These are phyloP conservation scores for Fusarium sambucinum DNA, from an alignment of 2,329 filamentous ascomycete genomes.

Conservation along the genomic window DNA sequence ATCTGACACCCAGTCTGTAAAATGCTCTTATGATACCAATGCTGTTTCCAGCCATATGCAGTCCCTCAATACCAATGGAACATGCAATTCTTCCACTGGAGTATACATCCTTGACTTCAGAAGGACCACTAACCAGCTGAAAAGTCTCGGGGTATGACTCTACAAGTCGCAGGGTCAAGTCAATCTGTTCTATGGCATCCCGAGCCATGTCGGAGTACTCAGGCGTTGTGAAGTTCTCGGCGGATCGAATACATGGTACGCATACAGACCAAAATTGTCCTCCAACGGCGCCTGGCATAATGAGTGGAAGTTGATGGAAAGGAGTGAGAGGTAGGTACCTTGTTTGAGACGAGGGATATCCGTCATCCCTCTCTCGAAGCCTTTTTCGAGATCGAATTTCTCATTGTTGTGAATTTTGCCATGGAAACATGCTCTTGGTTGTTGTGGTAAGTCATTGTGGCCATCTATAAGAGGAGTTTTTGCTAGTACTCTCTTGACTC, in stretches of 20 bases:
- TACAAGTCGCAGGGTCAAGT: not conserved
- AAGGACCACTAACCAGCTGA: not conserved
- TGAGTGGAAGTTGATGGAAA: rapidly evolving
- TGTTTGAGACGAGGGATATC: slow-evolving; percentile 8
- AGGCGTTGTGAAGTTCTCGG: slow-evolving; percentile 3
- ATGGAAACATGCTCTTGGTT: slow-evolving; percentile 6
- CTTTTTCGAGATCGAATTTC: not conserved
- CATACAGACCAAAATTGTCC: slow-evolving; percentile 21
- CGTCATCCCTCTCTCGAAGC: slow-evolving; percentile 5
- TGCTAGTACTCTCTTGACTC: slow-evolving; percentile 7
- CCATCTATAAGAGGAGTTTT: slow-evolving; percentile 1
- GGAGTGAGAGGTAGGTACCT: not conserved
- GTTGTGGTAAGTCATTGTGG: slow-evolving; percentile 7
- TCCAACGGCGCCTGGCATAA: not conserved
- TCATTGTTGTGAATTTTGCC: slow-evolving; percentile 9
- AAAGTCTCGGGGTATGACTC: slow-evolving; percentile 13
- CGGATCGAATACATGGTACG: slow-evolving; percentile 10
- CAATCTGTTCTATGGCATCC: slow-evolving; percentile 10
- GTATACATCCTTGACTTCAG: not conserved
- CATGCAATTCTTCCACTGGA: slow-evolving; percentile 8
- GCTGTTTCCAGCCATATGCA: slow-evolving; percentile 9
- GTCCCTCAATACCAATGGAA: not conserved
- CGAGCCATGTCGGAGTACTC: slow-evolving; percentile 18
- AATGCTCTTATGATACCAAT: slow-evolving; percentile 10
- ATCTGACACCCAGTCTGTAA: slow-evolving; percentile 5